These are phyloP conservation scores for Creolimax fragrantissima DNA, from an alignment of 78 protist species.

Conservation along the genomic window DNA sequence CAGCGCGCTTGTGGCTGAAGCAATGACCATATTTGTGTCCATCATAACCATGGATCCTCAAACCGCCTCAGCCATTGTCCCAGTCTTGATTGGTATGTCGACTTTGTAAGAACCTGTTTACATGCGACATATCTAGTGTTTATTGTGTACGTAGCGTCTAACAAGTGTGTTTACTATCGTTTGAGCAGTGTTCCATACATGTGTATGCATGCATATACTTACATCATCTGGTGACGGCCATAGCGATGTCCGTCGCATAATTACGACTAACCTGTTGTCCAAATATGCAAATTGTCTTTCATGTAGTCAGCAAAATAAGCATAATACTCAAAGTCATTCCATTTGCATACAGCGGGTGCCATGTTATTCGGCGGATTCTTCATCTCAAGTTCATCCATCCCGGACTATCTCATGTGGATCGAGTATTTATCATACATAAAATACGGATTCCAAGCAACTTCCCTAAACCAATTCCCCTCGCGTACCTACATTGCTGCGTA, in stretches of 20 bases:
- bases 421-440: constrained; percentile 9
- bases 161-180: background rate
- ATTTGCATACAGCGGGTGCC: background rate
- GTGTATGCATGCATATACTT: too few relatives aligned
- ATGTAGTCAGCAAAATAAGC: background rate
- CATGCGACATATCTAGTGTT: too few relatives aligned
- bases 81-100: background rate
- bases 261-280: background rate
- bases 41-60: background rate
- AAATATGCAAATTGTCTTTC: background rate
- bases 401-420: constrained; percentile 40
- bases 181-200: too few relatives aligned
- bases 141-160: too few relatives aligned
- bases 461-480: too few relatives aligned
- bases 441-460: too few relatives aligned
- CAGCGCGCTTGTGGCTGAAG: background rate
- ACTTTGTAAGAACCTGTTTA: too few relatives aligned
- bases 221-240: background rate
- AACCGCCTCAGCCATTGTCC: background rate
- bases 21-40: background rate
- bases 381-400: background rate
- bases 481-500: background rate
- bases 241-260: background rate
- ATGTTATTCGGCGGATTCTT: background rate
- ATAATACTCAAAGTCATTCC: background rate